Conservation (phyloP, 78 protist genomes). For the Dictyostelium citrinum region DNA sequence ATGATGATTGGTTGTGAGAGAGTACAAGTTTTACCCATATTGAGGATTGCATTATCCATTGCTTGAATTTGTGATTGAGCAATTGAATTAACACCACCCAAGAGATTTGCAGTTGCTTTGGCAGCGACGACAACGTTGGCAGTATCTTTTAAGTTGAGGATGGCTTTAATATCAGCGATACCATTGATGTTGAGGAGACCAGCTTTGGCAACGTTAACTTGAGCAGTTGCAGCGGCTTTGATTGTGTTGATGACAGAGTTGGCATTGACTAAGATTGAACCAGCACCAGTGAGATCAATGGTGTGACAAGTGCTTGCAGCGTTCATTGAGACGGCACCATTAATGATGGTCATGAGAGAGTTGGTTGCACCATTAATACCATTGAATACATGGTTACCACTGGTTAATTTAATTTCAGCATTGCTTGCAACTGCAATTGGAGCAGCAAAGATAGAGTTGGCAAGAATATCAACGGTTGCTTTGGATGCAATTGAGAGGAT, state of each 20-base stretch:
- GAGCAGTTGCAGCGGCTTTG: conserved; percentile 13
- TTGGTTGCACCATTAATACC: conserved; percentile 25
- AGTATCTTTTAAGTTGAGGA: background rate
- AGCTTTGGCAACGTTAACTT: background rate
- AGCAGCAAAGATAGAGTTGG: background rate
- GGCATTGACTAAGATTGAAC: conserved; percentile 2
- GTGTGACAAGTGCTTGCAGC: conserved; percentile 1
- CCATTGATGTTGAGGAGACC: background rate
- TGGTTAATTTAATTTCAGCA: background rate
- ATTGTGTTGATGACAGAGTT: background rate
- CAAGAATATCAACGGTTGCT: background rate
- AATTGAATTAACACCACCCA: conserved; percentile 33
- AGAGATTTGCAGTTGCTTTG: background rate
- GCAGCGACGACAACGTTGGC: background rate
- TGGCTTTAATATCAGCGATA: background rate
- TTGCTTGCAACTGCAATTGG: background rate
- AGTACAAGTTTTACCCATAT: background rate
- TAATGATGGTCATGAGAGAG: background rate
- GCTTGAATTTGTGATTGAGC: conserved; percentile 8
- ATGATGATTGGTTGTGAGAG: conserved; percentile 2
- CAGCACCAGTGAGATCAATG: conserved; percentile 16
- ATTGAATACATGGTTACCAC: background rate
- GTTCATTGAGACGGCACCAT: background rate
- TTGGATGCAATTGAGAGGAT: background rate
- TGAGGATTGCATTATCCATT: background rate